These are phyloP conservation scores for Centrapalus pauciflorus DNA, from an alignment of 129 eudicot genomes.

Conservation along the genomic window DNA sequence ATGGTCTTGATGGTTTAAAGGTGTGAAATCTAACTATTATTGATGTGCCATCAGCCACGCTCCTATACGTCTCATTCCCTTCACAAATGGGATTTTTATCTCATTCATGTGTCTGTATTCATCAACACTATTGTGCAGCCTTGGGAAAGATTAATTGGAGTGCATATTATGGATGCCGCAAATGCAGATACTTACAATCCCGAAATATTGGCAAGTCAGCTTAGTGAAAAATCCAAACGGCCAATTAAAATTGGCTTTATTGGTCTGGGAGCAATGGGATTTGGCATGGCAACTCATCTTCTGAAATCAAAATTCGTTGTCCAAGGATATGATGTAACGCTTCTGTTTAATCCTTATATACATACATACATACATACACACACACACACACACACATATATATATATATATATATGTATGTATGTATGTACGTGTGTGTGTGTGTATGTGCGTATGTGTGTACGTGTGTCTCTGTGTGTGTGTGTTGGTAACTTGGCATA, in stretches of 20 bases:
- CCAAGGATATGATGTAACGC: conserved; percentile 76
- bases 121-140: conserved; percentile 41
- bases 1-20: conserved; percentile 56
- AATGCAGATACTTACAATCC: conserved; percentile 77
- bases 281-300: conserved; percentile 98
- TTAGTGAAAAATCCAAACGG: conserved; percentile 45
- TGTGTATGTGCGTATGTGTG: too few relatives aligned
- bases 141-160: conserved; percentile 78
- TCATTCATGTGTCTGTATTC: not conserved
- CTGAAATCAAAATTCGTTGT: conserved; percentile 73
- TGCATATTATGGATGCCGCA: conserved; percentile 63
- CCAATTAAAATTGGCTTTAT: conserved; percentile 73
- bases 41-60: not conserved
- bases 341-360: conserved; percentile 11
- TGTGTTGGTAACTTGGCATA: too few relatives aligned
- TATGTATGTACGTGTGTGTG: too few relatives aligned
- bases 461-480: too few relatives aligned
- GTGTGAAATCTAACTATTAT: conserved; percentile 24
- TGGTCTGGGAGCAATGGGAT: conserved; percentile 99
- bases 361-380: too few relatives aligned
- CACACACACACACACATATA: too few relatives aligned
- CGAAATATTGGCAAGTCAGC: conserved; percentile 50
- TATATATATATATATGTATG: too few relatives aligned
- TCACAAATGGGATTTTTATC: conserved; percentile 1
- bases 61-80: not conserved